These are phyloP conservation scores for Laguncularia racemosa DNA, from an alignment of 345 rosid genomes.

Conservation along the genomic window DNA sequence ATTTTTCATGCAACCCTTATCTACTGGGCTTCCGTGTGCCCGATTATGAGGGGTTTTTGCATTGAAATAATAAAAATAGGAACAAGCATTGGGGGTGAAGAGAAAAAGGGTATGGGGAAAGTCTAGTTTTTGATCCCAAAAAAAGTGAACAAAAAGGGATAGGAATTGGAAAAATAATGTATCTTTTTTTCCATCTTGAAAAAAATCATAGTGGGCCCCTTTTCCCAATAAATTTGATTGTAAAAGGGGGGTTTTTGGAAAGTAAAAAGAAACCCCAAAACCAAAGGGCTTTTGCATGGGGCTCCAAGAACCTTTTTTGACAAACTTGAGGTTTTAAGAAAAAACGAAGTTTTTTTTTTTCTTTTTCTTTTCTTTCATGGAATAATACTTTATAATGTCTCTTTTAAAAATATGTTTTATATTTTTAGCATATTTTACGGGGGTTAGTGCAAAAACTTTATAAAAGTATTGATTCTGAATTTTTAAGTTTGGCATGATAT, in stretches of 20 bases:
- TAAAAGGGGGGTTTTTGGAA: neutral
- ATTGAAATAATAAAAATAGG: too few species aligned
- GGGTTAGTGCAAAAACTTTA: too few species aligned
- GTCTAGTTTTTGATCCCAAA: slow-evolving; percentile 3
- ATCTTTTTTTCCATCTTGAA: too few species aligned
- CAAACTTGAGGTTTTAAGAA: slow-evolving; percentile 44
- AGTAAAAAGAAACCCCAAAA: neutral
- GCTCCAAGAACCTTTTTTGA: slow-evolving; percentile 55
- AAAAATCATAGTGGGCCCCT: too few species aligned
- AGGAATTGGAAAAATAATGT: neutral
- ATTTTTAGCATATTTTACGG: too few species aligned
- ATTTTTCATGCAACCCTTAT: neutral
- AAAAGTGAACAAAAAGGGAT: neutral
- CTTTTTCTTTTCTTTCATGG: too few species aligned
- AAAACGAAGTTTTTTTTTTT: neutral
- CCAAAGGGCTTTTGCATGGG: slow-evolving; percentile 55
- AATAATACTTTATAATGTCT: too few species aligned
- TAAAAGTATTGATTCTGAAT: too few species aligned
- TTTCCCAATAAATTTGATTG: too few species aligned
- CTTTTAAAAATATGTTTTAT: too few species aligned
- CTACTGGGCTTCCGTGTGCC: slow-evolving; percentile 4
- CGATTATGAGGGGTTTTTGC: neutral
- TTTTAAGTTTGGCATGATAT: too few species aligned
- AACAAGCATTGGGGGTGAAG: too few species aligned
- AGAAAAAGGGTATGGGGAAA: neutral